Percentiles rank a stretch among this genome's conserved stretches.
These are phyloP conservation scores for Kwoniella mangroviensis DNA, from an alignment of 768 basidiomycete genomes.

Conservation along the genomic window DNA sequence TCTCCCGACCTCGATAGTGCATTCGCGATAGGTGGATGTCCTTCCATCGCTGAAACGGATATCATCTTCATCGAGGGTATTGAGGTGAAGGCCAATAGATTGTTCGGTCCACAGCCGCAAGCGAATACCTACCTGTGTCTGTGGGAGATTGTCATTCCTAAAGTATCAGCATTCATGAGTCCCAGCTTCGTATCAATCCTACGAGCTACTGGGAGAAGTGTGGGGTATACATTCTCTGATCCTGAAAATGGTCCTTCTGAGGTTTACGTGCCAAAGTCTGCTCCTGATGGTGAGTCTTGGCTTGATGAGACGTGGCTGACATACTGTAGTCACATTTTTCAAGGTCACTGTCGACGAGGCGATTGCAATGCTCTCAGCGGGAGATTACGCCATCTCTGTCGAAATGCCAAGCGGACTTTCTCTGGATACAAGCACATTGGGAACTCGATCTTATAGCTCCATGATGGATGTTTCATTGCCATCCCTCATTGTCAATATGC, in stretches of 20 bases:
- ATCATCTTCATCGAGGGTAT: conserved; percentile 65
- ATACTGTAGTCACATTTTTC: conserved; percentile 76
- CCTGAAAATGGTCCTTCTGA: conserved; percentile 77
- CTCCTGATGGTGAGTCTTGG: conserved; percentile 73
- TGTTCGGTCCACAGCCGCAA: conserved; percentile 86
- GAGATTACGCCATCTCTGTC: conserved; percentile 65
- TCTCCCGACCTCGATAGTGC: conserved; percentile 55
- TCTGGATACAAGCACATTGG: conserved; percentile 75
- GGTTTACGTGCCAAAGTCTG: conserved; percentile 62
- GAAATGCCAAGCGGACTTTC: conserved; percentile 67
- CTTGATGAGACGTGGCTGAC: conserved; percentile 15
- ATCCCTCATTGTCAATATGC: conserved; percentile 61
- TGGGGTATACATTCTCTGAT: conserved; percentile 75
- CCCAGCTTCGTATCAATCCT: conserved; percentile 64
- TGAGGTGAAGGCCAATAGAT: conserved; percentile 77
- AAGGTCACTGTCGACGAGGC: conserved; percentile 67
- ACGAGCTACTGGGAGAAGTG: conserved; percentile 64
- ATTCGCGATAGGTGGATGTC: conserved; percentile 47
- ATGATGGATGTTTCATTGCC: conserved; percentile 69
- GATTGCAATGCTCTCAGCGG: conserved; percentile 66
- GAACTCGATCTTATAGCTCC: conserved; percentile 70
- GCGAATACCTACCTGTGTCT: conserved; percentile 87
- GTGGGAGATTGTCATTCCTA: conserved; percentile 83
- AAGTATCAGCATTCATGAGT: conserved; percentile 65
- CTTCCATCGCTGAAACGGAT: conserved; percentile 26